Evolutionary conservation across 805 yeast genomes (phyloP), one percentile per base, ranked within the genome.

Genomic region (Zygosaccharomyces siamensis): DNA sequence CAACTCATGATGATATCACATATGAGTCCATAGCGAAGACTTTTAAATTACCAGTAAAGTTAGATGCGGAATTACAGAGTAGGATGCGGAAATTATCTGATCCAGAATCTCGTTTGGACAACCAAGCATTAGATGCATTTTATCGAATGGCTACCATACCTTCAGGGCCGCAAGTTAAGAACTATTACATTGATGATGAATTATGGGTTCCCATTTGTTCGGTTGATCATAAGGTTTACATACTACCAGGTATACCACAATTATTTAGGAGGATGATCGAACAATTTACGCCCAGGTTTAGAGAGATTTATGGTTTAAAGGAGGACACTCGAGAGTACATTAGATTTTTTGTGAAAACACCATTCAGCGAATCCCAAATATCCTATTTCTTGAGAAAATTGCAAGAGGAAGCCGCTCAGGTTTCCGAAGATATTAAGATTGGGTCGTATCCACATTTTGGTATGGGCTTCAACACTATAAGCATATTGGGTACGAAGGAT

Each of bases 1-100:
- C 95, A 4, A 89, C 96, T 0, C 95, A 88, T 58, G 96, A 89
- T 62, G 97, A 89, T 63, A 84, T 89, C 51, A 88, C 96, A 0
- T 89, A 89, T 64, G 80, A 79, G 45, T 73, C 86, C 1, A 64
- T 89, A n/a, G 87, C 92, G 1, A 76, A 75, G 54, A 84, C 86
- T 6, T 88, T 73, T 54, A 66, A 66, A 1, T 60, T 85, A 6
- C 75, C 76, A 0, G 64, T 81, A 49, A 65, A 63, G 39, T 61
- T 83, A 14, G 83, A 89, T 63, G 58, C 67, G 21, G 81, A 74
- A 27, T 81, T 87, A 2, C 84, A 78, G 16, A 72, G 68, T 2
- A 70, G 80, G 50, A 88, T 86, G 93, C 69, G 71, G 12, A 52
- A 59, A 18, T 63, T 80, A n/a, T 72, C 74, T 1, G 64, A 71